Conservation (phyloP, 1,139 yeast genomes). For the Zygosaccharomyces pseudobailii region DNA sequence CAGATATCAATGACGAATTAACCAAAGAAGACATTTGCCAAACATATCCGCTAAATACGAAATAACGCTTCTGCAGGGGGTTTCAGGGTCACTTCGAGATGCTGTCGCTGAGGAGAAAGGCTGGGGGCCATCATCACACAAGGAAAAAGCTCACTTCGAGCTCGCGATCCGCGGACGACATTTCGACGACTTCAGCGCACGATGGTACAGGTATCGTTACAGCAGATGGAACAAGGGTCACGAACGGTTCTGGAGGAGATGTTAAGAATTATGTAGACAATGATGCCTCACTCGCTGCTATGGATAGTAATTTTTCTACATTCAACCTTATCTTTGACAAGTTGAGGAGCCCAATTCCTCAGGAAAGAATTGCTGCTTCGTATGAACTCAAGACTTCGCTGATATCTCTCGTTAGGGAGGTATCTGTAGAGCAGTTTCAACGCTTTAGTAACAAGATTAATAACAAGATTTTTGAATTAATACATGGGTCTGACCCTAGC, state of each 20-base stretch:
- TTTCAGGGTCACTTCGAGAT: conserved; percentile 6
- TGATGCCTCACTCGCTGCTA: conserved; percentile 22
- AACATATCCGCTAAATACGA: background rate
- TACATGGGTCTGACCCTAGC: conserved; percentile 65
- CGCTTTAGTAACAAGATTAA: conserved; percentile 81
- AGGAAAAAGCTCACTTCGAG: conserved; percentile 24
- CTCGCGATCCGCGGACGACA: conserved; percentile 24
- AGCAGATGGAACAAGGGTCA: conserved; percentile 18
- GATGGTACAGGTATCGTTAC: conserved; percentile 20
- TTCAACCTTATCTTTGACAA: conserved; percentile 30
- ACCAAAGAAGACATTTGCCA: background rate
- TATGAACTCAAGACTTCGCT: conserved; percentile 62
- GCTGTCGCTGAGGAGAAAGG: conserved; percentile 24
- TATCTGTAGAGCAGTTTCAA: conserved; percentile 71
- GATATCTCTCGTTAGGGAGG: conserved; percentile 67
- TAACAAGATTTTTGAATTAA: conserved; percentile 78
- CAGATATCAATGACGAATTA: background rate
- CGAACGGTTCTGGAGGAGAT: conserved; percentile 18
- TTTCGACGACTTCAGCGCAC: conserved; percentile 22
- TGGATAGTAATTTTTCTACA: conserved; percentile 27
- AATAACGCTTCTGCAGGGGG: background rate
- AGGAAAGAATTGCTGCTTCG: conserved; percentile 57
- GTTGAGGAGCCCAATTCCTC: conserved; percentile 33
- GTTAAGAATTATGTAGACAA: conserved; percentile 20
- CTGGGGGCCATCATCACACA: conserved; percentile 21